Conservation (phyloP, 352 stramenopile species). For the Albugo candida region DNA sequence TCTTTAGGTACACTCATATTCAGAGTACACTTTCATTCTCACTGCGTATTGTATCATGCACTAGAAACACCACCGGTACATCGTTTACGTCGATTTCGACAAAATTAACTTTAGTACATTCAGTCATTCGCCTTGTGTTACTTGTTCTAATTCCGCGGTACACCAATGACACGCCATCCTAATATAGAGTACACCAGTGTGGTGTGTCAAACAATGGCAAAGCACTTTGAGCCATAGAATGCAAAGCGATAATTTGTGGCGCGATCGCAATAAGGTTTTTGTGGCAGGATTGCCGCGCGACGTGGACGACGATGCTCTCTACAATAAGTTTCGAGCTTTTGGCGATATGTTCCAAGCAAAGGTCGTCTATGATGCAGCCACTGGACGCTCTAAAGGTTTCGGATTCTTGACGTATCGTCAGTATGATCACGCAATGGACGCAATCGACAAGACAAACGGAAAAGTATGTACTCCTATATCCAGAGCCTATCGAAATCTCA, state of each 20-base stretch:
- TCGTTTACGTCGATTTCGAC: too few relatives aligned
- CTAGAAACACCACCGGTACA: too few relatives aligned
- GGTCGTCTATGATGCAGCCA: slow-evolving; percentile 53
- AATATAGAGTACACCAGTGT: too few relatives aligned
- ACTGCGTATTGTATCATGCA: too few relatives aligned
- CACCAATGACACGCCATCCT: too few relatives aligned
- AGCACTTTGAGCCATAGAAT: too few relatives aligned
- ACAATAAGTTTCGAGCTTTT: slow-evolving; percentile 49
- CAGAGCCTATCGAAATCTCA: neutral
- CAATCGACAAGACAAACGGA: slow-evolving; percentile 57
- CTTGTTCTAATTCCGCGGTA: too few relatives aligned
- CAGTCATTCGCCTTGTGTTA: too few relatives aligned
- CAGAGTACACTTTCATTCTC: too few relatives aligned
- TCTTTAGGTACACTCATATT: too few relatives aligned
- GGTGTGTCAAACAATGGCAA: too few relatives aligned
- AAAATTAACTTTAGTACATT: too few relatives aligned
- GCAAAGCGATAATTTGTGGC: slow-evolving; percentile 28
- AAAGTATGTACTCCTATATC: slow-evolving; percentile 8
- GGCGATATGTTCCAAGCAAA: slow-evolving; percentile 77
- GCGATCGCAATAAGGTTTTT: slow-evolving; percentile 78
- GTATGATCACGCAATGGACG: slow-evolving; percentile 59
- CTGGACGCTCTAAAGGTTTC: slow-evolving; percentile 22
- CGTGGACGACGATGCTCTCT: slow-evolving; percentile 44
- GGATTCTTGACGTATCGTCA: slow-evolving; percentile 70
- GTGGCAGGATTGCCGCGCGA: slow-evolving; percentile 43